phyloP scores from a whole-genome alignment of 306 rosid species.

The Quercus parvula region DNA sequence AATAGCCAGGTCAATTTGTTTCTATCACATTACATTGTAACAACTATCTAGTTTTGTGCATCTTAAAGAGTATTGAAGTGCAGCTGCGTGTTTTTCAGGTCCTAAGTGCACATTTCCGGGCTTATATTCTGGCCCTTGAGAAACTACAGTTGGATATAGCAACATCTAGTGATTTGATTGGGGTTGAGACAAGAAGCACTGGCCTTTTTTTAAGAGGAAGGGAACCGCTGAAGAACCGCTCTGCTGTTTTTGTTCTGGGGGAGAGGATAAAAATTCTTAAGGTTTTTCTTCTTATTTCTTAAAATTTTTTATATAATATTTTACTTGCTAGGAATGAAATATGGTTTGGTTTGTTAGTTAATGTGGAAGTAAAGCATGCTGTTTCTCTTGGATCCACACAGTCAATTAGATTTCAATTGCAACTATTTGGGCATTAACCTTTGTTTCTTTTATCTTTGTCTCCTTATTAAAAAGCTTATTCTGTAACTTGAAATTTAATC shows the following conservation, averaged over 20 bases:
- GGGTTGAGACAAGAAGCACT: constrained; percentile 82
- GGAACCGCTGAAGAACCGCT: constrained; percentile 96
- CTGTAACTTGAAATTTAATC: not conserved
- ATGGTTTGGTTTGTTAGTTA: not conserved
- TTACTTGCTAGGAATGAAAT: not conserved
- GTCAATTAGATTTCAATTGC: not conserved
- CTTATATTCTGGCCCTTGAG: constrained; percentile 91
- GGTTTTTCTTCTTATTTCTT: constrained; percentile 33
- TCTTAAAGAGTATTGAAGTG: constrained; percentile 18
- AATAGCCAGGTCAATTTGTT: not conserved
- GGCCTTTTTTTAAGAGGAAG: constrained; percentile 78
- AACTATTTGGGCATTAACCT: not conserved
- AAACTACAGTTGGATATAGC: constrained; percentile 96
- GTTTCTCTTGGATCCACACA: not conserved
- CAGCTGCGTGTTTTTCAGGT: constrained; percentile 57
- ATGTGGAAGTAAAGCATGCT: not conserved
- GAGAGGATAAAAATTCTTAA: constrained; percentile 83
- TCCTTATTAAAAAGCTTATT: not conserved
- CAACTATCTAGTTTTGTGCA: not conserved
- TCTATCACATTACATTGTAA: not conserved
- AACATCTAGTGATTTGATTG: constrained; percentile 89
- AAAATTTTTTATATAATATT: not conserved
- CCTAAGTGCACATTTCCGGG: constrained; percentile 96
- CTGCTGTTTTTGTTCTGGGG: constrained; percentile 92
- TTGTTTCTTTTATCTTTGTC: not conserved